These are phyloP conservation scores for Eremomyces bilateralis DNA, from an alignment of 495 filamentous ascomycete species.

Conservation along the genomic window DNA sequence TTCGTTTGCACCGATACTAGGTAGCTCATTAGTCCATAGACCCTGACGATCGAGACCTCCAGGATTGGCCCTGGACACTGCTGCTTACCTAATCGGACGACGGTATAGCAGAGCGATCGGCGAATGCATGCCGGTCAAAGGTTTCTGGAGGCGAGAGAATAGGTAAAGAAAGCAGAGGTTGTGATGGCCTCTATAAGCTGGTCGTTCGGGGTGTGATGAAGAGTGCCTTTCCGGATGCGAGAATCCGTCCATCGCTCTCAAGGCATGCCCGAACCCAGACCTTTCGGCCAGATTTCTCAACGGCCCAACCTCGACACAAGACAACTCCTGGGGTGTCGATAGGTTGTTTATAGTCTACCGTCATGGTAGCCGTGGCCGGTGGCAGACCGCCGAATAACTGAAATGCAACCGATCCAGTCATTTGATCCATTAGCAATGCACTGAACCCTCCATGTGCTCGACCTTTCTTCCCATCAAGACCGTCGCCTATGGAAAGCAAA, in stretches of 20 bases:
- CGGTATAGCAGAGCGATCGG: too few relatives aligned
- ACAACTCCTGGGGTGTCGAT: slow-evolving; percentile 8
- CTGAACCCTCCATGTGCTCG: slow-evolving; percentile 10
- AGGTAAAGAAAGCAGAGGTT: too few relatives aligned
- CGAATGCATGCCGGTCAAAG: too few relatives aligned
- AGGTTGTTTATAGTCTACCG: slow-evolving; percentile 9
- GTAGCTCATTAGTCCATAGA: too few relatives aligned
- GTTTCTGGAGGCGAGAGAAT: too few relatives aligned
- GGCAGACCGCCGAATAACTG: not conserved
- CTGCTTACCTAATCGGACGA: too few relatives aligned
- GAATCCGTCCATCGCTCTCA: slow-evolving; percentile 6
- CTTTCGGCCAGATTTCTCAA: slow-evolving; percentile 7
- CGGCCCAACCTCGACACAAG: slow-evolving; percentile 8
- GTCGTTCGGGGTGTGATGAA: too few relatives aligned
- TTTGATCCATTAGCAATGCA: slow-evolving; percentile 6
- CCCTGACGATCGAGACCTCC: too few relatives aligned
- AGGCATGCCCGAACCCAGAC: slow-evolving; percentile 6
- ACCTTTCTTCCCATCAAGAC: slow-evolving; percentile 5
- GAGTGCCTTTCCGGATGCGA: slow-evolving; percentile 8
- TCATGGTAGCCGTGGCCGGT: slow-evolving; percentile 9
- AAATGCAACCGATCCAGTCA: slow-evolving; percentile 1
- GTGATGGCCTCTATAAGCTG: too few relatives aligned
- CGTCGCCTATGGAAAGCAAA: slow-evolving; percentile 7
- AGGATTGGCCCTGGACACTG: too few relatives aligned
- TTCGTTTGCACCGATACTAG: too few relatives aligned